Conservation (phyloP, 1,284 basidiomycete species). For the Ustilago crameri region DNA sequence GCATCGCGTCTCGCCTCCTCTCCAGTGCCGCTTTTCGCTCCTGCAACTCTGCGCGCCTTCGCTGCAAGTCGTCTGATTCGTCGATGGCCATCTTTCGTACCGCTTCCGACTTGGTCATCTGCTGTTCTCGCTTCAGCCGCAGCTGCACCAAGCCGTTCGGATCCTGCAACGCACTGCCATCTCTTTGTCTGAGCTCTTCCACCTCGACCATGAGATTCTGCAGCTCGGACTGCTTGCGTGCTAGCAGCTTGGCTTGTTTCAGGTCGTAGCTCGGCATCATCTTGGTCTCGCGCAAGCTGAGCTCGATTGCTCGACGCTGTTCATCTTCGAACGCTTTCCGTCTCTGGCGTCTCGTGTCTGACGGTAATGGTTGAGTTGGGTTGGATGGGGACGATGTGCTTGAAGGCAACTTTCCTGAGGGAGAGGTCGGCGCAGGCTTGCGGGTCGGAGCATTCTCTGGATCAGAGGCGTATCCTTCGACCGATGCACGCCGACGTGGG, state of each 20-base stretch:
- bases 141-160: slow-evolving; percentile 24
- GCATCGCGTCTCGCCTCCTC: slow-evolving; percentile 19
- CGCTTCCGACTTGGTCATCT: slow-evolving; percentile 12
- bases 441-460: slow-evolving; percentile 28
- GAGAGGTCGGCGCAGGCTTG: neutral
- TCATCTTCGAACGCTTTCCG: slow-evolving; percentile 42
- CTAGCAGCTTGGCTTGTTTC: slow-evolving; percentile 21
- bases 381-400: neutral
- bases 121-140: slow-evolving; percentile 29
- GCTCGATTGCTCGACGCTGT: slow-evolving; percentile 34
- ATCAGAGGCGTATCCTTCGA: slow-evolving; percentile 41
- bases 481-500: slow-evolving; percentile 17
- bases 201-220: slow-evolving; percentile 9
- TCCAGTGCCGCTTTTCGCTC: slow-evolving; percentile 14
- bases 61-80: slow-evolving; percentile 17
- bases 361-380: neutral
- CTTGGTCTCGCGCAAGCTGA: slow-evolving; percentile 48
- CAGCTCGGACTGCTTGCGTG: slow-evolving; percentile 25
- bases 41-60: slow-evolving; percentile 14
- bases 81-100: slow-evolving; percentile 17
- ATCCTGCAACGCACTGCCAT: slow-evolving; percentile 13
- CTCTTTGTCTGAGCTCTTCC: slow-evolving; percentile 3
- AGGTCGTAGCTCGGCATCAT: slow-evolving; percentile 53
- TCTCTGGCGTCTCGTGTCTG: slow-evolving; percentile 21
- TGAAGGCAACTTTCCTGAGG: neutral